Conservation (phyloP, 768 basidiomycete species). For the Collybia nuda region DNA sequence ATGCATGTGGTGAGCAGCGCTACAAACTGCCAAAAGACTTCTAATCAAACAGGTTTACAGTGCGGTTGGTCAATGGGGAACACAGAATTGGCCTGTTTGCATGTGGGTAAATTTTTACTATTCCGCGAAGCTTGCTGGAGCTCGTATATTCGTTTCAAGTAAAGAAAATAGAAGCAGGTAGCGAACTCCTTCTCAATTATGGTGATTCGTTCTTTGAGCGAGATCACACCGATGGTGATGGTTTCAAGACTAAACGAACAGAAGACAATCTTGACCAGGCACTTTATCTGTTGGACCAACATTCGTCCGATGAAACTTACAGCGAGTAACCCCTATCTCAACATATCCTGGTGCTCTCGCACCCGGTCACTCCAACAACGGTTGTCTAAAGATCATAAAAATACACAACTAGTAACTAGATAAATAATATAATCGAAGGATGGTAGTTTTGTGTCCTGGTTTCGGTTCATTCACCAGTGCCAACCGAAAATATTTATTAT, state of each 20-base stretch:
- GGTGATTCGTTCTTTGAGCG: slow-evolving; percentile 46
- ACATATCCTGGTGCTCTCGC: no score
- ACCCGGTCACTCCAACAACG: no score
- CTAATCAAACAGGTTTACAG: slow-evolving; percentile 29
- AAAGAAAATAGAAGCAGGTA: slow-evolving; percentile 35
- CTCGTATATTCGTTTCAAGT: slow-evolving; percentile 27
- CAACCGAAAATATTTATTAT: no score
- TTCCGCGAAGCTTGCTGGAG: background rate
- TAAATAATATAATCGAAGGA: no score
- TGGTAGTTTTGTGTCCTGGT: no score
- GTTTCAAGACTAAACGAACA: background rate
- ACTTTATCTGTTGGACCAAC: slow-evolving; percentile 14
- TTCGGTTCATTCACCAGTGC: no score
- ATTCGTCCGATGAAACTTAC: slow-evolving; percentile 20
- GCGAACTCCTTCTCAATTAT: slow-evolving; percentile 60
- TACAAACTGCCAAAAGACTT: background rate
- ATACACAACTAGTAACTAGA: no score
- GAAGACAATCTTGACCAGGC: background rate
- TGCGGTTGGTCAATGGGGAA: slow-evolving; percentile 61
- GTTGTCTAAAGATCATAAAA: no score
- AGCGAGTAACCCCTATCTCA: background rate
- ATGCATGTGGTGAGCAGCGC: slow-evolving; percentile 38
- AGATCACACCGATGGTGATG: background rate
- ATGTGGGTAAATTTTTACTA: slow-evolving; percentile 31
- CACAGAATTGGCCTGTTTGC: slow-evolving; percentile 67